These are phyloP conservation scores for Chytriomyces confervae DNA, from an alignment of 192 early-diverging fungal genomes.

Conservation along the genomic window DNA sequence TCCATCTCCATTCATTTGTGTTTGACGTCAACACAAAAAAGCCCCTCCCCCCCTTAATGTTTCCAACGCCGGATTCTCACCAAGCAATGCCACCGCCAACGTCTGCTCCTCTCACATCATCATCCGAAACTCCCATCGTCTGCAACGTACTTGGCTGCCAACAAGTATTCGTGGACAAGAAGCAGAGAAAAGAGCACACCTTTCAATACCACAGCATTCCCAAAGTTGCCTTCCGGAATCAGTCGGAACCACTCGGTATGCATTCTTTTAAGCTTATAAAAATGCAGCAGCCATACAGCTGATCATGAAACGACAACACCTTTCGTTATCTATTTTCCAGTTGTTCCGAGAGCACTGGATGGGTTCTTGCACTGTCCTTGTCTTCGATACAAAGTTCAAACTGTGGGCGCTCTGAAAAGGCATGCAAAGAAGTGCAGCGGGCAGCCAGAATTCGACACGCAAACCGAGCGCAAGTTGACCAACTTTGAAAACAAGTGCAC, in stretches of 20 bases:
- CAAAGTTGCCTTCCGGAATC: background rate
- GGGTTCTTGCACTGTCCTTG: constrained; percentile 1
- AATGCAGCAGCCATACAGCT: background rate
- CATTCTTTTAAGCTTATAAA: background rate
- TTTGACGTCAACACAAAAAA: too few relatives aligned
- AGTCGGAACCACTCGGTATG: background rate
- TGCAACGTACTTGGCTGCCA: constrained; percentile 4
- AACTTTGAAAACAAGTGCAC: constrained; percentile 12
- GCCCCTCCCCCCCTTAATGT: too few relatives aligned
- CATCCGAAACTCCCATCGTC: background rate
- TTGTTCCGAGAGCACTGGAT: background rate
- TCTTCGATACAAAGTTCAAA: background rate
- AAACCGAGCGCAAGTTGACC: background rate
- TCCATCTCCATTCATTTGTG: too few relatives aligned
- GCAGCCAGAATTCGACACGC: background rate
- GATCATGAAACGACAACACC: background rate
- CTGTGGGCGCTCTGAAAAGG: background rate
- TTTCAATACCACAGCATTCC: constrained; percentile 6
- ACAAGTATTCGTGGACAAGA: constrained; percentile 1
- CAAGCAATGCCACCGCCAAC: too few relatives aligned
- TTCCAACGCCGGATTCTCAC: too few relatives aligned
- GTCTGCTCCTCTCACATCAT: too few relatives aligned
- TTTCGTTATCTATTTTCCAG: background rate
- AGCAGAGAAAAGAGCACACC: constrained; percentile 1
- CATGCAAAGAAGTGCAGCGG: background rate